Evolutionary conservation across 1,284 basidiomycete genomes (phyloP), one percentile per base, ranked within the genome.

Genomic region (Singerocomus inundabilis): DNA sequence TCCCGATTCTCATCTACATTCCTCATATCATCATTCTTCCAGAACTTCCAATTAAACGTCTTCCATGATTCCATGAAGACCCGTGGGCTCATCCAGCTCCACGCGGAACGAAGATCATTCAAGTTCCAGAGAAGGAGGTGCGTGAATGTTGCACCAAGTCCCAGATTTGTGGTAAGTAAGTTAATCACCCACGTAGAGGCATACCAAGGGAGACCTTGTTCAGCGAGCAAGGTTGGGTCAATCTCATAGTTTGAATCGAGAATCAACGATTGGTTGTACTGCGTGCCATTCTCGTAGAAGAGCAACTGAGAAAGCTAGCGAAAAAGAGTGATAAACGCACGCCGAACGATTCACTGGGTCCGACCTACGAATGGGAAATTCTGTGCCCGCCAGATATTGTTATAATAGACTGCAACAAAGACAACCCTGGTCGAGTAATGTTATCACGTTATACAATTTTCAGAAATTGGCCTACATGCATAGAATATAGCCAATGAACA

Each of bases 91-190:
- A 70, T 60, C 77, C 78, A 79, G 21, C 51, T 58, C 76, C 78
- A 78, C 2, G 76, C 74, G 8, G 53, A 51, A 1, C 58, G 52
- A 33, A 81, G 54, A 44, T 80, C 78, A 26, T 73, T 57, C 40
- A 61, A 62, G 47, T 79, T 78, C 79, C 78, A 81, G 7, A 81
- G 69, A 8, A 78, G 63, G 4, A 81, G 62, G 53, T 81, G 79
- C 0, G 73, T 75, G 46, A 81, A 69, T 0, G 78, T 79, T 1
- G 77, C 77, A 16, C 65, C 75, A 51, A 79, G 64, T 7, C 62
- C 72, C 44, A 70, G 31, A 28, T 68, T 70, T 0, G 30, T 51
- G 4, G 54, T 4, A n/a, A 70, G 42, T 9, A 72, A 56, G 11
- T 69, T 57, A 0, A 75, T 61, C 3, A 80, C 70, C 72, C 72